Evolutionary conservation across 1,284 basidiomycete species (phyloP).

Genomic region (Ustilago loliicola): DNA sequence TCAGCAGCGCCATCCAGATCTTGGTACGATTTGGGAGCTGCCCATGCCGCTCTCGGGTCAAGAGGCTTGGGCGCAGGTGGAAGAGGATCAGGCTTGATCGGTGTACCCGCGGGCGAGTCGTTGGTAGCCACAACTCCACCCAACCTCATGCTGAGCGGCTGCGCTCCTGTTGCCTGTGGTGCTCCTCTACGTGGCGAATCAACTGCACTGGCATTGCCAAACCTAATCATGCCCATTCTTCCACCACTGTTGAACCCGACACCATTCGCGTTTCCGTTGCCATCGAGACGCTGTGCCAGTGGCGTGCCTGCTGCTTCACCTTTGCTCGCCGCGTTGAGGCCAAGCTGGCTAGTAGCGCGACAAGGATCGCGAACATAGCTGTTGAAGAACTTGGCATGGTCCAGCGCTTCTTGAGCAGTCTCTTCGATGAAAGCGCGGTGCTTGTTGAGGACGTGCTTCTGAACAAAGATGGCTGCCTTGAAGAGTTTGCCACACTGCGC

Average conservation of each 20-base stretch:
- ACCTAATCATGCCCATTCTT: constrained; percentile 48
- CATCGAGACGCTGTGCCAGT: constrained; percentile 26
- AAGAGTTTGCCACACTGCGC: constrained; percentile 65
- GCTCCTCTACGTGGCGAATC: constrained; percentile 33
- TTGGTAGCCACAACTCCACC: constrained; percentile 22
- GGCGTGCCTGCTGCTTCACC: constrained; percentile 7
- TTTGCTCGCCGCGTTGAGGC: background rate
- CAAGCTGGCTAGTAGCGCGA: constrained; percentile 28
- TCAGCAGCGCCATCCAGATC: constrained; percentile 61
- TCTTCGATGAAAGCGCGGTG: constrained; percentile 55
- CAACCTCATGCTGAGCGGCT: constrained; percentile 39
- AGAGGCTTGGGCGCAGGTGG: constrained; percentile 56
- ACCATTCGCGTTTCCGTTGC: constrained; percentile 3
- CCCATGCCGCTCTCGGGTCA: constrained; percentile 47
- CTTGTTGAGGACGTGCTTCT: constrained; percentile 67
- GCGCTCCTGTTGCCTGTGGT: background rate
- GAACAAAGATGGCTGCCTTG: constrained; percentile 61
- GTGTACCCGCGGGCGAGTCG: constrained; percentile 14
- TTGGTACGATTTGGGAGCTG: constrained; percentile 52
- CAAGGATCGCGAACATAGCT: constrained; percentile 60
- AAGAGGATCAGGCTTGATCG: constrained; percentile 35
- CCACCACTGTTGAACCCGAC: constrained; percentile 38
- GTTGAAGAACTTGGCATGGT: constrained; percentile 50
- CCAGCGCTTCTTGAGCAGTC: constrained; percentile 15
- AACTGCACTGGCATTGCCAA: constrained; percentile 37